Conservation (phyloP, 2,329 filamentous ascomycete genomes). For the Hypocreales sp. region DNA sequence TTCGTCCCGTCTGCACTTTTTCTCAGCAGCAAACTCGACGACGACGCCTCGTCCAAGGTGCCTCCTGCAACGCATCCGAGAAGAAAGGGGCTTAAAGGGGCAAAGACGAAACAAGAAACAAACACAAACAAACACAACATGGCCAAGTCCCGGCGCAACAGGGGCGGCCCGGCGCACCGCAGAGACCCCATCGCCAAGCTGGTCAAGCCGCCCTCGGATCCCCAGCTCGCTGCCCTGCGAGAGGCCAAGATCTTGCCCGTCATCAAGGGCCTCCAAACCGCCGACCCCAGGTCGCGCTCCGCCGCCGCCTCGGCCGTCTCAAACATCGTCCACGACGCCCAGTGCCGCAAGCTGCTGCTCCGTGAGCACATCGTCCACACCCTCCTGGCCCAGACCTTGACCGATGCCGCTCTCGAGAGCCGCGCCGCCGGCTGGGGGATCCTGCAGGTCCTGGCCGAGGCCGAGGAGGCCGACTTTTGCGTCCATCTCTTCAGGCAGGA, state of each 20-base stretch:
- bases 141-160: constrained; percentile 43
- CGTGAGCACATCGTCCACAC: constrained; percentile 50
- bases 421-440: constrained; percentile 54
- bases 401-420: constrained; percentile 46
- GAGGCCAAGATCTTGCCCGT: constrained; percentile 49
- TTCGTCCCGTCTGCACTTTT: too few species aligned
- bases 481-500: constrained; percentile 48
- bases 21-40: too few species aligned
- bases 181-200: constrained; percentile 40
- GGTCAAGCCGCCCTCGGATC: constrained; percentile 45
- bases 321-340: constrained; percentile 45
- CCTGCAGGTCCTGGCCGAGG: constrained; percentile 41
- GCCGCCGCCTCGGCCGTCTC: constrained; percentile 43
- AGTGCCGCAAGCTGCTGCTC: constrained; percentile 48
- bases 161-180: constrained; percentile 30
- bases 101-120: too few species aligned
- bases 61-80: too few species aligned
- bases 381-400: constrained; percentile 47
- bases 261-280: constrained; percentile 41
- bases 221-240: constrained; percentile 46
- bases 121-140: constrained; percentile 17
- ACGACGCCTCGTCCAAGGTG: too few species aligned
- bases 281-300: constrained; percentile 42
- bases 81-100: too few species aligned
- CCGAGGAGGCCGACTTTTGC: constrained; percentile 52